Percentiles rank a stretch among this genome's conserved stretches.
Conservation (phyloP, 108 stramenopile genomes). For the Conticribra guillardii region DNA sequence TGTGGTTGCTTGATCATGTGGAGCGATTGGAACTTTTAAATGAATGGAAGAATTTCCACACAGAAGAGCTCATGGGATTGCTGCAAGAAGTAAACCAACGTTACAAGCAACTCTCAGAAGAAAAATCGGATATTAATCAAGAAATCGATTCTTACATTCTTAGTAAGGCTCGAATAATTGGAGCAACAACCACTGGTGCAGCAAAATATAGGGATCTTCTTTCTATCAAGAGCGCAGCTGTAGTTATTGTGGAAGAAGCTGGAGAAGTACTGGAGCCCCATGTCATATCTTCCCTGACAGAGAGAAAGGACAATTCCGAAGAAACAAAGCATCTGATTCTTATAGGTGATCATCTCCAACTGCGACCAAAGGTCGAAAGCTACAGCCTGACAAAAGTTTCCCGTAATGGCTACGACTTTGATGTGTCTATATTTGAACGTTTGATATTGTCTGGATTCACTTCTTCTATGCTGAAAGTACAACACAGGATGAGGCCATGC, state of each 20-base stretch:
- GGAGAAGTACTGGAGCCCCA: constrained; percentile 79
- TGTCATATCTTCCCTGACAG: constrained; percentile 55
- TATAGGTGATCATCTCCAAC: constrained; percentile 87
- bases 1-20: constrained; percentile 29
- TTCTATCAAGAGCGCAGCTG: constrained; percentile 29
- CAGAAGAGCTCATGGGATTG: constrained; percentile 1
- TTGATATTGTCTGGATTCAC: constrained; percentile 44
- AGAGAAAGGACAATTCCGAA: constrained; percentile 5
- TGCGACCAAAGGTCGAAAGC: constrained; percentile 75
- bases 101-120: constrained; percentile 27
- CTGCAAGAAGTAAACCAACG: constrained; percentile 9
- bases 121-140: constrained; percentile 29
- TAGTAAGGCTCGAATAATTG: constrained; percentile 50
- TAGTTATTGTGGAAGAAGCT: constrained; percentile 74
- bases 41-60: constrained; percentile 18
- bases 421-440: constrained; percentile 66
- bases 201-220: constrained; percentile 53
- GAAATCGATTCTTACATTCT: constrained; percentile 44
- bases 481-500: constrained; percentile 57
- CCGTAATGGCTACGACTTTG: constrained; percentile 58
- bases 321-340: constrained; percentile 79
- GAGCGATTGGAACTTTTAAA: constrained; percentile 17
- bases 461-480: constrained; percentile 44
- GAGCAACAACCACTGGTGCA: constrained; percentile 58
- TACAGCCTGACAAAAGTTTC: constrained; percentile 61